Base-by-base conservation (phyloP, 805 yeast genomes). In the Ogataea paraovalis region DNA sequence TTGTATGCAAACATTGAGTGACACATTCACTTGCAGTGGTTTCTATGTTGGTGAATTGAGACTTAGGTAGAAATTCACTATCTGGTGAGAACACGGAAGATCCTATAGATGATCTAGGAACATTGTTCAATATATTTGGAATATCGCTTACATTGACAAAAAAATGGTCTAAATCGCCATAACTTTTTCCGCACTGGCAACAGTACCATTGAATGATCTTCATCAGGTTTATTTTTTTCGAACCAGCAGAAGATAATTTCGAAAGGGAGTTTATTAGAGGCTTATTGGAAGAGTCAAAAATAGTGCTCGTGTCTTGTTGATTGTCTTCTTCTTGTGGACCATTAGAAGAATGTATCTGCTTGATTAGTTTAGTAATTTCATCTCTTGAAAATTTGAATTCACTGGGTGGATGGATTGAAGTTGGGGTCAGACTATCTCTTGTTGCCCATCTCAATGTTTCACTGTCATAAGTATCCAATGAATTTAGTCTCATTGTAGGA, bases 151-250 rank as follows among this genome's bases (percentile, higher is more conserved):
- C 36, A 6, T 39, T 22, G 3, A 55, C 41, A n/a, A 41, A 33
- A 30, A 58, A 58, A 41, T 50, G 58, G 37, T 56, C 51, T 14
- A 58, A 41, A 39, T 59, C 53, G 7, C 67, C 67, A 42, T 58
- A 60, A 38, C 61, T 51, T 41, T 59, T 57, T 16, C 65, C 67
- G 45, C 67, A 63, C 34, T 60, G 60, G 39, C 67, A 63, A 42
- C 67, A 63, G 42, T 59, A 61, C 67, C 67, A 63, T 41, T 63
- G 67, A 18, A 59, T 49, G 8, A 63, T 61, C 40, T 61, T 59
- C 53, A 55, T 55, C 30, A 44, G 47, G 41, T 60, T 60, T 16
- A 52, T 36, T 13, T 33, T 39, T 33, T 42, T 43, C 20, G 39
- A 37, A 16, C 37, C 43, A 13, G 41, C 21, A 2, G 42, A 33